Base-by-base conservation (phyloP, 345 rosid genomes). In the Ceriops zippeliana region DNA sequence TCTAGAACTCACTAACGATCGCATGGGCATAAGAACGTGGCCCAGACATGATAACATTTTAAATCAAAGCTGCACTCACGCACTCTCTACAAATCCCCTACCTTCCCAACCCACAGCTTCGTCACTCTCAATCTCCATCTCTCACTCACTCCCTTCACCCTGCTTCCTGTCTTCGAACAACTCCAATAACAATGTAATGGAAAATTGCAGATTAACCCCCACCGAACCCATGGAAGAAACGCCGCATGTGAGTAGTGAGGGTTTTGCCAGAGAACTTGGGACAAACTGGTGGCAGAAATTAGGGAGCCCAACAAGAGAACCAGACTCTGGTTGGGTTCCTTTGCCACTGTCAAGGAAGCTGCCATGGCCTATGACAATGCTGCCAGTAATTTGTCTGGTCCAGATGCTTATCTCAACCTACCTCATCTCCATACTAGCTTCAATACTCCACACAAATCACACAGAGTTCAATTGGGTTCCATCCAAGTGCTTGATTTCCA, bases 351-450 rank as follows among this genome's bases (percentile, higher is more conserved):
- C 13, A 96, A 91, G 78, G 99, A 91, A 84, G 98, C 99, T 37
- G 97, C 98, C 75, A 79, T 95, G 96, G 99, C 98, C 28, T 90
- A 95, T 26, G 99, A 95, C 68, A 89, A 86, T 66, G 97, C 98
- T 3, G 98, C 98, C 0, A 53, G 84, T 58, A 86, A 83, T 76
- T 78, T 93, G 32, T 93, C 89, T 34, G 98, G 97, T 0, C 89
- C 86, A 0, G 93, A 90, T 1, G 96, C 99, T 37, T 87, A 84
- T 70, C 90, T 91, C 70, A 95, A 91, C 76, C 86, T 95, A 22
- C 98, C 99, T 22, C 98, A 95, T 73, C 96, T 90, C 65, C 91
- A 80, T n/a, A 70, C 80, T 6, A 67, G 60, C 67, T 59, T 70
- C 17, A 62, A 20, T 1, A 27, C 78, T 42, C 62, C 68, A 35